Evolutionary conservation across 1,139 yeast genomes (phyloP).

Genomic region (Yarrowia galli): DNA sequence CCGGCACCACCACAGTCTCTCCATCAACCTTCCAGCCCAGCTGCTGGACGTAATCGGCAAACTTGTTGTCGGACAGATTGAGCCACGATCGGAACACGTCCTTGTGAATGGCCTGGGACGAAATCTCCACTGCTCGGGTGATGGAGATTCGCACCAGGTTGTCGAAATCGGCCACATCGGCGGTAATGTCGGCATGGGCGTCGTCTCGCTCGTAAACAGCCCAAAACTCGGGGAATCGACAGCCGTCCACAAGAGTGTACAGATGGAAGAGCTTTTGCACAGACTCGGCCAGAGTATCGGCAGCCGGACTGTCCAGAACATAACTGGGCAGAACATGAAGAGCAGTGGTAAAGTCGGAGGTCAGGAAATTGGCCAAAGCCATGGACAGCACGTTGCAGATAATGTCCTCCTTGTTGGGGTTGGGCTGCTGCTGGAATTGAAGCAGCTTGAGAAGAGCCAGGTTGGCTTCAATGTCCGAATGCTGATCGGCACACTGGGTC

Average conservation of each 20-base stretch:
- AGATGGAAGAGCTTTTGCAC: constrained; percentile 53
- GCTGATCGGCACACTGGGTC: constrained; percentile 52
- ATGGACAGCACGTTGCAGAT: constrained; percentile 54
- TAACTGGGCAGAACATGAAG: constrained; percentile 57
- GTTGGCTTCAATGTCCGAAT: constrained; percentile 55
- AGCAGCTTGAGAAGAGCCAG: constrained; percentile 57
- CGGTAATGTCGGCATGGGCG: constrained; percentile 51
- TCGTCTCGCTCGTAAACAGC: constrained; percentile 49
- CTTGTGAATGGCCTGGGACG: constrained; percentile 48
- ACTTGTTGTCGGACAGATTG: constrained; percentile 47
- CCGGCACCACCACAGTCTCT: constrained; percentile 47
- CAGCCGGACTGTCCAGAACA: constrained; percentile 45
- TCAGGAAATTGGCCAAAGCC: constrained; percentile 55
- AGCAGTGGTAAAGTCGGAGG: constrained; percentile 55
- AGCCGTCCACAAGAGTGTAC: constrained; percentile 52
- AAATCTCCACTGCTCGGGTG: constrained; percentile 49
- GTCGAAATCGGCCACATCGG: constrained; percentile 51
- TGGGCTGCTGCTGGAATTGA: constrained; percentile 47
- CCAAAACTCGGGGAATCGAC: constrained; percentile 54
- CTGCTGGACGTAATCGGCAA: constrained; percentile 49
- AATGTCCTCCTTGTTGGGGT: constrained; percentile 52
- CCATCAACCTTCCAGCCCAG: constrained; percentile 50
- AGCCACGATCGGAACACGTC: constrained; percentile 50
- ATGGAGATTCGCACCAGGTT: constrained; percentile 50
- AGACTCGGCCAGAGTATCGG: constrained; percentile 49